Base-by-base conservation (phyloP, 73 alveolate species). In the Paramecium tetraurelia region DNA sequence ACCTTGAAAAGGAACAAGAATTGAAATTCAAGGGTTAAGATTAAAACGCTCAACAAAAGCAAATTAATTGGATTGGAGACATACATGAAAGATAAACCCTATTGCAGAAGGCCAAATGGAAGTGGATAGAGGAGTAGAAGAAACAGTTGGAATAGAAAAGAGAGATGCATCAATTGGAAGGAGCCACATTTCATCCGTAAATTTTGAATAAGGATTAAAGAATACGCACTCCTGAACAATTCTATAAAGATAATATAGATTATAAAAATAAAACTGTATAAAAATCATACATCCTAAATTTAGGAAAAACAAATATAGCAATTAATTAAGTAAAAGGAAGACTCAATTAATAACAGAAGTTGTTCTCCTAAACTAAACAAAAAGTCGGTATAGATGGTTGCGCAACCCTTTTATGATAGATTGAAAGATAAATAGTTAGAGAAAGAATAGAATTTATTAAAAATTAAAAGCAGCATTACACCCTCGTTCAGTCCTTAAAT, bases 121-220 rank as follows among this genome's bases (percentile, higher is more conserved):
- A 63, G 84, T 63, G 84, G 84, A 63, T 63, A 27, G 84, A 63
- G 5, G 44, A 63, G 9, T 33, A 63, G 24, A 63, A 63, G 84
- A 63, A 63, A 63, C 22, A 2, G 3, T 63, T 63, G 31, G 84
- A 63, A 27, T 27, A 0, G 84, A 63, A 24, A 27, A 63, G 46
- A 63, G 84, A 63, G 4, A 29, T 29, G 50, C 21, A 31, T 31
- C 27, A 63, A 33, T 63, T 63, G 21, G 41, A 63, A 16, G 84
- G 84, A 11, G 84, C 84, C 14, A 63, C 84, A 63, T 63, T 63
- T 27, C 84, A 63, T 27, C 84, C 84, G 31, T 33, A 63, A 27
- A 63, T 63, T 27, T 63, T 63, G n/a, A 63, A 63, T 63, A 63
- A 63, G 11, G 46, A 31, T 10, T 12, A 63, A 31, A 27, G 14